Percentiles rank a stretch among this genome's conserved stretches.
Evolutionary conservation across 257 asterid genomes (phyloP).

Genomic region (Nemophila menziesii): DNA sequence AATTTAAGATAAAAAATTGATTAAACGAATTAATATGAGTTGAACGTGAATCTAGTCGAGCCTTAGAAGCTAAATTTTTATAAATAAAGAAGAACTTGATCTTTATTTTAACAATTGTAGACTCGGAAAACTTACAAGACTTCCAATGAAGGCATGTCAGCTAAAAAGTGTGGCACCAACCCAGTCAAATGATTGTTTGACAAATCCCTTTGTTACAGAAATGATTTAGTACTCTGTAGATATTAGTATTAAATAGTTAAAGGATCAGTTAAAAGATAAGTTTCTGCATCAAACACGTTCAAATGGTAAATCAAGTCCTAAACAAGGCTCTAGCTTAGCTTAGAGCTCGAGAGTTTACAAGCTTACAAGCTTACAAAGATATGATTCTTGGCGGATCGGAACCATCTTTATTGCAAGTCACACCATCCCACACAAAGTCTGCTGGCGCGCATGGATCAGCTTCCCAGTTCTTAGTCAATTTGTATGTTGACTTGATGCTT

Average conservation of each 20-base stretch:
- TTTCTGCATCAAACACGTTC: slow-evolving; percentile 6
- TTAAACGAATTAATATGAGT: no score
- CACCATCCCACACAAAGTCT: slow-evolving; percentile 9
- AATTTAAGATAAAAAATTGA: no score
- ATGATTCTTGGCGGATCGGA: slow-evolving; percentile 1
- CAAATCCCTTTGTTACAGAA: slow-evolving; percentile 10
- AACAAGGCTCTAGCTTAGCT: background rate
- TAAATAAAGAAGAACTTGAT: no score
- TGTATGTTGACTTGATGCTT: slow-evolving; percentile 3
- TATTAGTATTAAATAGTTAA: background rate
- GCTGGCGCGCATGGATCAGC: slow-evolving; percentile 20
- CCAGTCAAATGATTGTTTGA: slow-evolving; percentile 13
- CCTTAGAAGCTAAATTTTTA: no score
- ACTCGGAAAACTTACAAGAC: slow-evolving; percentile 12
- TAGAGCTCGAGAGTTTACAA: no score
- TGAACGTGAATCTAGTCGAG: no score
- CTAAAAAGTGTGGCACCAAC: slow-evolving; percentile 9
- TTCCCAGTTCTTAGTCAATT: slow-evolving; percentile 14
- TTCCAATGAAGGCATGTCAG: slow-evolving; percentile 6
- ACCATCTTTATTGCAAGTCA: slow-evolving; percentile 7
- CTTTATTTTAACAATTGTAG: no score
- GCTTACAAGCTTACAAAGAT: slow-evolving; percentile 4
- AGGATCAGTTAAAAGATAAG: slow-evolving; percentile 8
- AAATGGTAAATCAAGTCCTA: background rate
- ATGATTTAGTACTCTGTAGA: background rate